These are phyloP conservation scores for Phaffomyces thermotolerans DNA, from an alignment of 805 yeast genomes.

Conservation along the genomic window DNA sequence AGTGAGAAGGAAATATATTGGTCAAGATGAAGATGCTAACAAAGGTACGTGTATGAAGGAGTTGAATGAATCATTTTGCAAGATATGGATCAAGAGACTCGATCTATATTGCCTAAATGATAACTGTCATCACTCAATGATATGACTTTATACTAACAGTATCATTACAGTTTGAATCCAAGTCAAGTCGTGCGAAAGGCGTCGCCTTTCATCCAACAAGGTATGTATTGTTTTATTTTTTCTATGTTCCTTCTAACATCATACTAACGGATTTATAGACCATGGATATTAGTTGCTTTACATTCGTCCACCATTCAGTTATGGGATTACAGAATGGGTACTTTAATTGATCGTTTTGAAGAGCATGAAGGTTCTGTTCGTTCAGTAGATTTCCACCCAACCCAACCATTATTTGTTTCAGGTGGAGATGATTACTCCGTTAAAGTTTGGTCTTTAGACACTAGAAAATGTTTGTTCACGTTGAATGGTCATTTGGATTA, in stretches of 20 bases:
- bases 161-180: conserved; percentile 74
- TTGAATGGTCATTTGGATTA: conserved; percentile 92
- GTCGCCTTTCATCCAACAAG: conserved; percentile 93
- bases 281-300: conserved; percentile 93
- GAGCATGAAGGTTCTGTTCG: conserved; percentile 99
- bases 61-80: too few species aligned
- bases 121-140: neutral
- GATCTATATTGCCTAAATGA: neutral
- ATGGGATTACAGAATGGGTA: conserved; percentile 99
- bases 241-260: too few species aligned
- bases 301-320: conserved; percentile 98
- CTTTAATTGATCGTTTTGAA: conserved; percentile 90
- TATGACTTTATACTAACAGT: conserved; percentile 5
- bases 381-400: conserved; percentile 92
- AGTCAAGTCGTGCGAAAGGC: conserved; percentile 95
- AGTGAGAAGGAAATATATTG: neutral
- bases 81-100: too few species aligned
- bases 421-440: conserved; percentile 96
- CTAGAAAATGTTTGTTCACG: conserved; percentile 90
- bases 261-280: conserved; percentile 38
- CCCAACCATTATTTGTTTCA: conserved; percentile 94
- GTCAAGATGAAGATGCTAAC: conserved; percentile 77
- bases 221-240: conserved; percentile 21
- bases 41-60: conserved; percentile 37
- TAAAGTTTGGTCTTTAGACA: conserved; percentile 91